Base-by-base conservation (phyloP, 2,329 filamentous ascomycete species). In the Calonectria crousiana region DNA sequence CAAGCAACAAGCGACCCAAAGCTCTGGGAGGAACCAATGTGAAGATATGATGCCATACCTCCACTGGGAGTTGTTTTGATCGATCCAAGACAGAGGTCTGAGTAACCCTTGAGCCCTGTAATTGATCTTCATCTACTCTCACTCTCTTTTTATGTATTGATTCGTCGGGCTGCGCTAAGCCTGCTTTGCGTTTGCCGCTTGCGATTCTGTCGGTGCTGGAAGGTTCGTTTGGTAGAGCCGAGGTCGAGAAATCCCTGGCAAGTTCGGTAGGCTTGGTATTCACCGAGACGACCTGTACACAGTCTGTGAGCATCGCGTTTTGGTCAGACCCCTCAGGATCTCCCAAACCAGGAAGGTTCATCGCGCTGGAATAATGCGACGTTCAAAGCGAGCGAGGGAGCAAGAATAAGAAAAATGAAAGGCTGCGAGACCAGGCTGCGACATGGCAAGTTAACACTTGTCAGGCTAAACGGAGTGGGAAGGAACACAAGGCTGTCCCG, bases 41-140 rank as follows among this genome's bases (percentile, higher is more conserved):
- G 83, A 95, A 94, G 80, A 95, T 87, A 81, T 90, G 89, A 81
- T 95, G 93, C 93, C 93, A 95, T 80, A 94, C 85, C 84, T 92
- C 90, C 78, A 88, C 86, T 81, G 92, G 90, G 71, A 93, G 86
- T 71, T 81, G 80, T 47, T 71, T 76, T 68, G 80, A 66, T 47
- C 78, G 73, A 74, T 81, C 79, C 56, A 60, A 47, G n/a, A 41
- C 56, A 36, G 68, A 62, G 47, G 16, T 69, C 65, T 30, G 65
- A 62, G 62, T 74, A 73, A 70, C 62, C 60, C 67, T 69, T 47
- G 73, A 67, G 34, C 66, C 51, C 62, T 41, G 20, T 73, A 49
- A 69, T 69, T 71, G 67, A 49, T 72, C 71, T 62, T 72, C 49
- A 52, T 75, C 71, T 68, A 81, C 68, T 67, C 72, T 80, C 60